Conservation (phyloP, 2,329 filamentous ascomycete species). For the Microdochium nivale region DNA sequence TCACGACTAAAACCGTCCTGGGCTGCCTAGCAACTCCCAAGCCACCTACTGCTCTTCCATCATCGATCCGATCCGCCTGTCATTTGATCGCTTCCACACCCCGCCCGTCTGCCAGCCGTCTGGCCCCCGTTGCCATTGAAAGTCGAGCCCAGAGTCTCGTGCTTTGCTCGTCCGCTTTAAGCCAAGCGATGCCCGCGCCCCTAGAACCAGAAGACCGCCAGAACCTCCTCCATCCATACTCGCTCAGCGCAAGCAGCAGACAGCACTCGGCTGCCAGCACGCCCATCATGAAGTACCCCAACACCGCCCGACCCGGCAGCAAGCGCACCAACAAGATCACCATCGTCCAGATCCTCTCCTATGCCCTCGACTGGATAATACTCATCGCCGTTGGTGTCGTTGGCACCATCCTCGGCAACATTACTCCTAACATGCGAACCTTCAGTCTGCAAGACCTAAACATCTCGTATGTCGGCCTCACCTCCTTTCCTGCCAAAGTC, state of each 20-base stretch:
- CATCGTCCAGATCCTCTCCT: conserved; percentile 48
- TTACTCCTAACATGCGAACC: conserved; percentile 58
- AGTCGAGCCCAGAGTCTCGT: too few relatives aligned
- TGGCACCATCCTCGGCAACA: conserved; percentile 48
- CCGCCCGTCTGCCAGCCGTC: too few relatives aligned
- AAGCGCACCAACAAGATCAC: conserved; percentile 12
- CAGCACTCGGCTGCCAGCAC: background rate
- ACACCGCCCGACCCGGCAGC: background rate
- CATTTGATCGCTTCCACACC: too few relatives aligned
- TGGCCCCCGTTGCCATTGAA: too few relatives aligned
- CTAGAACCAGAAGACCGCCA: background rate
- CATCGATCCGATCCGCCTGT: too few relatives aligned
- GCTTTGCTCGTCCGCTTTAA: background rate
- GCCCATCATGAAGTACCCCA: background rate
- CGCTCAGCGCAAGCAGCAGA: background rate
- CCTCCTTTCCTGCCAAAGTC: background rate
- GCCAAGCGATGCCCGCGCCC: background rate
- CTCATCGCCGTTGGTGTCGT: conserved; percentile 51
- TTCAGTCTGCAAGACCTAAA: conserved; percentile 66
- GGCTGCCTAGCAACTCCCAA: too few relatives aligned
- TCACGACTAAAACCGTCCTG: background rate
- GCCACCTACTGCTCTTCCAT: too few relatives aligned
- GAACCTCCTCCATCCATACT: background rate
- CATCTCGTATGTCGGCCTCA: conserved; percentile 52
- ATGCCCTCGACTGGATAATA: conserved; percentile 67